A percentile compares a stretch with the other conserved stretches of the same genome.
phyloP scores from a whole-genome alignment of 2,329 filamentous ascomycete species.

The Knoxdaviesia capensis region DNA sequence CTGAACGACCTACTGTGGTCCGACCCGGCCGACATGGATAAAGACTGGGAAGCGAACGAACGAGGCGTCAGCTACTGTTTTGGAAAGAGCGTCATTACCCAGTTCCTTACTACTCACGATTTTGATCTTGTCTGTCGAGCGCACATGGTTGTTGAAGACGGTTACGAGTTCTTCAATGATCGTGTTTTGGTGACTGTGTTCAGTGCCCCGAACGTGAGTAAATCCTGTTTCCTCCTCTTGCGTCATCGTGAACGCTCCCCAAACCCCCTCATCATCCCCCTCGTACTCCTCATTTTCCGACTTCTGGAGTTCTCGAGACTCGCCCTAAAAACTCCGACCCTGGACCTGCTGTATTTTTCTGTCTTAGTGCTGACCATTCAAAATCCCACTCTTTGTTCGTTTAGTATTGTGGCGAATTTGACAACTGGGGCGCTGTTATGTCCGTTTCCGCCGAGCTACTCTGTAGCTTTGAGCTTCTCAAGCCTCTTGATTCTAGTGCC shows the following conservation, averaged over 20 bases:
- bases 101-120: conserved; percentile 85
- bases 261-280: background rate
- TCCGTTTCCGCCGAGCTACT: conserved; percentile 84
- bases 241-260: background rate
- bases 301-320: background rate
- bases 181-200: conserved; percentile 91
- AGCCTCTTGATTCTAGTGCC: conserved; percentile 86
- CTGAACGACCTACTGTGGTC: conserved; percentile 94
- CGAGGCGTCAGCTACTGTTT: conserved; percentile 96
- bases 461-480: conserved; percentile 92
- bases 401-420: conserved; percentile 94
- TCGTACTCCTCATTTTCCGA: background rate
- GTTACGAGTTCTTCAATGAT: conserved; percentile 97
- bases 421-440: conserved; percentile 99
- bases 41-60: conserved; percentile 96
- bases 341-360: background rate
- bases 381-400: background rate
- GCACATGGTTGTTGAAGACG: conserved; percentile 98
- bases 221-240: background rate
- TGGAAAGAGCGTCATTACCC: conserved; percentile 92
- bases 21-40: conserved; percentile 93
- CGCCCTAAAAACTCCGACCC: background rate
- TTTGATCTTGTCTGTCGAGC: conserved; percentile 94
- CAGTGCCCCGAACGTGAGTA: conserved; percentile 82
- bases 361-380: conserved; percentile 9